Evolutionary conservation across 768 basidiomycete genomes (phyloP).

Genomic region (Brasilioporus rufonigricans): DNA sequence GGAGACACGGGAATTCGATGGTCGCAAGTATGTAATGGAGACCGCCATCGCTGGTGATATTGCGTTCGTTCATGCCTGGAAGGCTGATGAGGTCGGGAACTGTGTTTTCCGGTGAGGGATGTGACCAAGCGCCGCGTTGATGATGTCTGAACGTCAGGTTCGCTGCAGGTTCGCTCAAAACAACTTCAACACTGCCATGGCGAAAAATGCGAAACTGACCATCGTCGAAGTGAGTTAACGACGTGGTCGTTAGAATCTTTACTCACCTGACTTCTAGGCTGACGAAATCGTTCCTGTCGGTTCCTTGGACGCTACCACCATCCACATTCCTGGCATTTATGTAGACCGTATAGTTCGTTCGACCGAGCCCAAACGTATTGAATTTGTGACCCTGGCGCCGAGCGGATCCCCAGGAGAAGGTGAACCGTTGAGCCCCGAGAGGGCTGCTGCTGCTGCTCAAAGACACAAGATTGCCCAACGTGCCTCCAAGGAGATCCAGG

Average conservation of each 20-base stretch:
- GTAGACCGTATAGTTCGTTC: slow-evolving; percentile 86
- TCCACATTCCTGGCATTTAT: slow-evolving; percentile 84
- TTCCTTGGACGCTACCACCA: slow-evolving; percentile 72
- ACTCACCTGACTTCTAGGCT: slow-evolving; percentile 47
- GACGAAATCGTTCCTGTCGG: slow-evolving; percentile 88
- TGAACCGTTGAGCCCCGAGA: slow-evolving; percentile 42
- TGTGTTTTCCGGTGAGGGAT: slow-evolving; percentile 74
- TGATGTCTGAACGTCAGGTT: neutral
- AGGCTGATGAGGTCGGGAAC: slow-evolving; percentile 89
- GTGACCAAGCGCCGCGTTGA: neutral
- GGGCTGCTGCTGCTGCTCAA: slow-evolving; percentile 50
- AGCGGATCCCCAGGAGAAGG: slow-evolving; percentile 32
- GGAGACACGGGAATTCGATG: slow-evolving; percentile 73
- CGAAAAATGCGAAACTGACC: slow-evolving; percentile 82
- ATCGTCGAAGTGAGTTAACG: slow-evolving; percentile 72
- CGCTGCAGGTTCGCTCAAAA: slow-evolving; percentile 71
- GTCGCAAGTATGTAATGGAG: slow-evolving; percentile 81
- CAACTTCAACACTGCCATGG: slow-evolving; percentile 88
- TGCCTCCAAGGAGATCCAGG: slow-evolving; percentile 85
- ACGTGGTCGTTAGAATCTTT: slow-evolving; percentile 1
- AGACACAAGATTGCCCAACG: slow-evolving; percentile 79
- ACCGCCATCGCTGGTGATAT: slow-evolving; percentile 76
- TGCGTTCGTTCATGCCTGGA: slow-evolving; percentile 88
- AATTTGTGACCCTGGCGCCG: slow-evolving; percentile 68
- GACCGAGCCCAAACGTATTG: slow-evolving; percentile 73